Conservation (phyloP, 371 early-diverging fungal genomes). For the Chytridium lagenaria region DNA sequence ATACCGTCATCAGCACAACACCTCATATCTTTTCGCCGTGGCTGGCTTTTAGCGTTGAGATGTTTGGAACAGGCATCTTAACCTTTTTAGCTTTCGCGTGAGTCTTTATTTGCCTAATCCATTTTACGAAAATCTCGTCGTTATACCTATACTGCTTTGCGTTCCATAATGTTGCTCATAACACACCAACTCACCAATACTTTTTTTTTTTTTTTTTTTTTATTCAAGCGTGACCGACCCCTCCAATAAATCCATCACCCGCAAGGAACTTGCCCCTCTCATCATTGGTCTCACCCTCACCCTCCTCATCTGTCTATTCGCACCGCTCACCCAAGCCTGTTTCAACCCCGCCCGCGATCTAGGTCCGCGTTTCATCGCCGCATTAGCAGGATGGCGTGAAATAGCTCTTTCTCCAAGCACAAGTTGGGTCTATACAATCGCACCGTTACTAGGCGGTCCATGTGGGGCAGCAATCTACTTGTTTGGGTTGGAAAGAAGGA, state of each 20-base stretch:
- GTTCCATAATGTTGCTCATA: neutral
- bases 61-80: conserved; percentile 79
- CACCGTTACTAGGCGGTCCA: conserved; percentile 75
- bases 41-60: conserved; percentile 75
- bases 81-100: conserved; percentile 68
- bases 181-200: neutral
- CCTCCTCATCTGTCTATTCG: conserved; percentile 62
- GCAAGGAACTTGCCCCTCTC: conserved; percentile 50
- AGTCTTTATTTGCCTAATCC: no score
- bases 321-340: conserved; percentile 59
- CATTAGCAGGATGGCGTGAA: conserved; percentile 76
- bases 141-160: neutral
- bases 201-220: no score
- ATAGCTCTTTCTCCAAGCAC: conserved; percentile 70
- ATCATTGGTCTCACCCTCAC: conserved; percentile 72
- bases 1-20: conserved; percentile 75
- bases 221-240: conserved; percentile 71
- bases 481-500: conserved; percentile 35
- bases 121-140: no score
- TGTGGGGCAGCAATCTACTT: conserved; percentile 72
- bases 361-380: conserved; percentile 83
- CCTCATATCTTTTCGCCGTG: conserved; percentile 61
- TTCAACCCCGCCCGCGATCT: conserved; percentile 91
- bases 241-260: conserved; percentile 66
- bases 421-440: conserved; percentile 82